These are phyloP conservation scores for Schizothecium vesticola DNA, from an alignment of 495 filamentous ascomycete genomes.

Conservation along the genomic window DNA sequence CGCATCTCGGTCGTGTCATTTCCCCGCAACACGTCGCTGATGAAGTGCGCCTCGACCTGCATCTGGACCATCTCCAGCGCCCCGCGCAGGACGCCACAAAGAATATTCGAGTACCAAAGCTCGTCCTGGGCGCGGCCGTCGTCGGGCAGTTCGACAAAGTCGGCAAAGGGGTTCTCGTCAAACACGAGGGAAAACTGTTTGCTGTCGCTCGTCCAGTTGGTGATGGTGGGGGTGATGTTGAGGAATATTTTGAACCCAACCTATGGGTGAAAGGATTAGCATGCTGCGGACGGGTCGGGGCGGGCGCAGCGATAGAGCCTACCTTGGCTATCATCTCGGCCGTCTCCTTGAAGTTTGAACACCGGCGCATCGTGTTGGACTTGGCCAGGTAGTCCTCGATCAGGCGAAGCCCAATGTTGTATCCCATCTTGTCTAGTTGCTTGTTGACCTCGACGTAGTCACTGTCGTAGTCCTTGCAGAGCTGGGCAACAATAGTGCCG, in stretches of 20 bases:
- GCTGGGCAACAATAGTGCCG: constrained; percentile 92
- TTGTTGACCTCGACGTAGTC: constrained; percentile 94
- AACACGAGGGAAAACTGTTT: constrained; percentile 95
- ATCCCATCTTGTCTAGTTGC: constrained; percentile 97
- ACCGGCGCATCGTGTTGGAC: constrained; percentile 73
- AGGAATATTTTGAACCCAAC: constrained; percentile 99
- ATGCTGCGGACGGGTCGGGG: not conserved
- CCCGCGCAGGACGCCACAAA: constrained; percentile 87
- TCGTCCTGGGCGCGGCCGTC: constrained; percentile 94
- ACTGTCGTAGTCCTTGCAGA: constrained; percentile 90
- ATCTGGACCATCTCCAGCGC: constrained; percentile 99
- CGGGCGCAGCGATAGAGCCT: not conserved
- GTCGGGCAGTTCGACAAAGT: constrained; percentile 96
- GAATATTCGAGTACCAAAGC: constrained; percentile 96
- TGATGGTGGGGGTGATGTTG: constrained; percentile 91
- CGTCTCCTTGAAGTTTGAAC: constrained; percentile 89
- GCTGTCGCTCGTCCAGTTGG: constrained; percentile 92
- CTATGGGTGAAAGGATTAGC: constrained; percentile 35
- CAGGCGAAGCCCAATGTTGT: constrained; percentile 92
- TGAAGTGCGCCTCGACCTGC: constrained; percentile 96
- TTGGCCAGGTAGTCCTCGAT: constrained; percentile 98
- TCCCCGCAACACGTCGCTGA: constrained; percentile 88
- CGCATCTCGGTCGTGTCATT: constrained; percentile 98
- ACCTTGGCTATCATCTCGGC: constrained; percentile 96
- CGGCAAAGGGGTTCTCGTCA: constrained; percentile 93